Evolutionary conservation across 208 protist genomes (phyloP), one percentile per base, ranked within the genome.

Genomic region (Acanthamoeba rhysodes): DNA sequence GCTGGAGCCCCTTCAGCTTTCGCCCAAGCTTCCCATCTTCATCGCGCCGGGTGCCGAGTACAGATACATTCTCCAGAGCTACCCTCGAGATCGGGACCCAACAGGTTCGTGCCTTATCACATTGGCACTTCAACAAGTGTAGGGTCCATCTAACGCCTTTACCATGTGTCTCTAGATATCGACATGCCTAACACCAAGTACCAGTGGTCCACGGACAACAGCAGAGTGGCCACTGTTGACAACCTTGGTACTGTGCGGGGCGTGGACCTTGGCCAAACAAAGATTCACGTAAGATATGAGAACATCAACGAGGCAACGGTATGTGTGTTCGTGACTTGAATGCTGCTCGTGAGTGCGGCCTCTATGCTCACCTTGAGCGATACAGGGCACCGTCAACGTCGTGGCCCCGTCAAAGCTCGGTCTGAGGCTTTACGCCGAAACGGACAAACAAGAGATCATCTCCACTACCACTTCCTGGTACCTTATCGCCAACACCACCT

Each of bases 271-370:
- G 92, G 92, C 6, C 48, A 68, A 48, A 88, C 92, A 4, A 66
- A 57, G 50, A 41, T 95, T 16, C 27, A 50, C 37, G 92, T 95
- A 24, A 22, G 76, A 22, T 84, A 95, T 72, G 92, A 68, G 55
- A 72, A 95, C 59, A 90, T 95, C 6, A 95, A 95, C 78, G 92
- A 95, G 27, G 92, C 92, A 20, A 94, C 91, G 76, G 76, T 84
- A 84, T 32, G 32, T 84, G 76, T 18, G 37, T 10, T 16, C 9
- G 68, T 76, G 20, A 80, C 14, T 32, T 24, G 37, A 27, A 22
- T 50, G 22, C 74, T 82, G 34, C 14, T 14, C 41, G 41, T n/a
- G 41, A 14, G 1, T 12, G 41, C 22, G 12, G 41, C 2, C 24
- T 32, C 12, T 45, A n/a, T 41, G 32, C 27, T 74, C 32, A 74